Evolutionary conservation across 2,329 filamentous ascomycete genomes (phyloP), one percentile per base, ranked within the genome.

Genomic region (Nemania abortiva): DNA sequence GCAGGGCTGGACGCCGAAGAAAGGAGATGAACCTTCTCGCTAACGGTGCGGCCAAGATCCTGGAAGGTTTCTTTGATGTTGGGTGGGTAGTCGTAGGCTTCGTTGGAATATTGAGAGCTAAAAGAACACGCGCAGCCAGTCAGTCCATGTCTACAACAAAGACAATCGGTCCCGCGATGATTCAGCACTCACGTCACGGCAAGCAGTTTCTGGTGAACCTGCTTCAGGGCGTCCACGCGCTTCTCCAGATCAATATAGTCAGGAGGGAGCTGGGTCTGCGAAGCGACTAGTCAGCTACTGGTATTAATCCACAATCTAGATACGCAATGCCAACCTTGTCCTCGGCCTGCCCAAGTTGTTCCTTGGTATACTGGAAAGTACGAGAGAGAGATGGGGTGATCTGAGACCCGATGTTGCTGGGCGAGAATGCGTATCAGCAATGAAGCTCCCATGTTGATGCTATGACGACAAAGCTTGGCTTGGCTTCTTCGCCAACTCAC

Each of bases 171-270:
- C 31, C 34, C 15, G 54, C 4, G 31, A 29, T 24, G 13, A 56
- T 69, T 50, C 65, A 63, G 67, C 63, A 89, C 92, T 84, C 86
- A 97, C 93, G 96, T 99, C 80, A 98, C 96, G 75, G 94, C 90
- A 72, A 99, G 90, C 87, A 99, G 93, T 86, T 97, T 97, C 85
- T 97, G 94, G 83, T 99, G 96, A 69, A 97, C 96, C 79, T 92
- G 90, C 87, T 97, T 98, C 80, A 99, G 86, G 68, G 96, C 96
- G 89, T 99, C 96, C 78, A 98, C 94, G 74, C 95, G 91, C 89
- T 98, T 98, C 89, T 99, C 96, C 71, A 99, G 92, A 83, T 98
- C 95, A 80, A 98, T 93, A 83, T 99, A 99, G 83, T 98, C 96
- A 75, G 95, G 91, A 54, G 96, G 96, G 52, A 99, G 93, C 84